Conservation (phyloP, 2,329 filamentous ascomycete genomes). For the Cladosporium sp. region DNA sequence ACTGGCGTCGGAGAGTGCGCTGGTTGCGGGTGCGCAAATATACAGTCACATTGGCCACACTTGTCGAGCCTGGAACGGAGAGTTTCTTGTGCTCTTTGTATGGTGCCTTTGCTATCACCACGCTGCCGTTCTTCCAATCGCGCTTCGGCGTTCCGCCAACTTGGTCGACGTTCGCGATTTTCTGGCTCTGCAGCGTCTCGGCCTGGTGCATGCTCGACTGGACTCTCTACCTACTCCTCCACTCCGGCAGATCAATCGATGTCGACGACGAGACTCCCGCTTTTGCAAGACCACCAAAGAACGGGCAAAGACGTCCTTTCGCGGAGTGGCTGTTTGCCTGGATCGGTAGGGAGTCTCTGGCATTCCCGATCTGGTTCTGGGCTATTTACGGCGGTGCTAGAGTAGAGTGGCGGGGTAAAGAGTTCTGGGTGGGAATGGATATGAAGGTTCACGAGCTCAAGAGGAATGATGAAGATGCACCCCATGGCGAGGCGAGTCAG, state of each 20-base stretch:
- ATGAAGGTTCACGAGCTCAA: constrained; percentile 65
- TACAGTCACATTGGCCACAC: constrained; percentile 81
- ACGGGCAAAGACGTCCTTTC: constrained; percentile 53
- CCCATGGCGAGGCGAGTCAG: background rate
- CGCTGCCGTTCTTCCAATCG: constrained; percentile 59
- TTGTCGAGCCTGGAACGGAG: constrained; percentile 91
- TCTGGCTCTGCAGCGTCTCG: constrained; percentile 64
- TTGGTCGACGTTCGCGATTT: constrained; percentile 60
- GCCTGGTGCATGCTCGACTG: constrained; percentile 76
- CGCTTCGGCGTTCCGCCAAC: constrained; percentile 55
- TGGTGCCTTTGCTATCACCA: constrained; percentile 73
- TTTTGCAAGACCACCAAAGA: constrained; percentile 58
- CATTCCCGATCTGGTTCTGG: constrained; percentile 85
- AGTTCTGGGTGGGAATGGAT: constrained; percentile 77
- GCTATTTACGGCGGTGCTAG: constrained; percentile 85
- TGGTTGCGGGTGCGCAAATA: constrained; percentile 95
- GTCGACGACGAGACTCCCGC: constrained; percentile 67
- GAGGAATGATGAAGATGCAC: background rate
- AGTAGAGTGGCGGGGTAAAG: constrained; percentile 80
- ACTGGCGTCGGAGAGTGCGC: constrained; percentile 74
- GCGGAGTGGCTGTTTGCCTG: constrained; percentile 74
- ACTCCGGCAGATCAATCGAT: constrained; percentile 67
- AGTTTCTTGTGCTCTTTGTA: constrained; percentile 79
- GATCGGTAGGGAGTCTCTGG: constrained; percentile 77
- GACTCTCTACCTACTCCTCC: constrained; percentile 67